These are phyloP conservation scores for Erodium chrysanthum DNA, from an alignment of 441 rosid species.

Conservation along the genomic window DNA sequence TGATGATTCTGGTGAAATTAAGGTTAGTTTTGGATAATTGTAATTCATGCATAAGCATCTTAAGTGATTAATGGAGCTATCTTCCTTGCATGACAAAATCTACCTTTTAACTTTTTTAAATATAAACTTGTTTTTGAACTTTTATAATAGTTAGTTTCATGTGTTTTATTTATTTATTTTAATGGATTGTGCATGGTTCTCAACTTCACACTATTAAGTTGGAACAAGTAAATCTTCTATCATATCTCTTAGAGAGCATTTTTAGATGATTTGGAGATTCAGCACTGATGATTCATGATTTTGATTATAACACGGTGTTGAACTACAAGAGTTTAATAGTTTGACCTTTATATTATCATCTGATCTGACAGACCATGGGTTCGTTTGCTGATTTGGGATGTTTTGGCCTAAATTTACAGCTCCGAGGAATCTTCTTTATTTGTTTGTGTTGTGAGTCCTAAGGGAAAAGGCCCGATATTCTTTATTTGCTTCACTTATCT, in stretches of 20 bases:
- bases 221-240: background rate
- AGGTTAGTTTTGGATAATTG: conserved; percentile 41
- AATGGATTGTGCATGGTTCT: background rate
- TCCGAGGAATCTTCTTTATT: background rate
- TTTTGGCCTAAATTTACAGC: background rate
- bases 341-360: background rate
- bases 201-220: background rate
- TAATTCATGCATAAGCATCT: conserved; percentile 8
- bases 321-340: background rate
- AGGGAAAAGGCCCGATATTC: background rate
- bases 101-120: background rate
- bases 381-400: background rate
- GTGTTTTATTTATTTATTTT: background rate
- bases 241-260: background rate
- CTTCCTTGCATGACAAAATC: conserved; percentile 6
- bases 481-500: background rate
- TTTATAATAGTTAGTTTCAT: background rate
- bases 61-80: conserved; percentile 11
- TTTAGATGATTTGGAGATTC: background rate
- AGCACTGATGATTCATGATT: background rate
- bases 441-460: background rate
- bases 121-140: background rate
- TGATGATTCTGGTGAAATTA: conserved; percentile 35
- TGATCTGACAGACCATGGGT: background rate
- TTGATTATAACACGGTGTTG: conserved; percentile 5